Conservation (phyloP, 148 eudicot genomes). For the Vaccinium vitisidaea region DNA sequence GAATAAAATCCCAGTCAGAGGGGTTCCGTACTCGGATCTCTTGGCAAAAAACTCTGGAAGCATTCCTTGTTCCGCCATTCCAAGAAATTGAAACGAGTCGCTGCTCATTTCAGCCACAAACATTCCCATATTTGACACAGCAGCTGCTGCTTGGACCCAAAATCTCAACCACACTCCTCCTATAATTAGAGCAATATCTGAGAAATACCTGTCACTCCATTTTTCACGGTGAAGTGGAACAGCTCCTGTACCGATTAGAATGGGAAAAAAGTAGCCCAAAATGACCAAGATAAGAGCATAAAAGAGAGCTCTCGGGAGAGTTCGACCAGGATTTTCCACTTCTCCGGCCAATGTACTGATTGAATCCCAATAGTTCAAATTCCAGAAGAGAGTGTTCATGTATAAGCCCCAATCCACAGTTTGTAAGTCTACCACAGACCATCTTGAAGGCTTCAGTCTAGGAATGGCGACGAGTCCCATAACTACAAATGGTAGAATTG, state of each 20-base stretch:
- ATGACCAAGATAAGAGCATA: slow-evolving; percentile 33
- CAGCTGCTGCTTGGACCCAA: slow-evolving; percentile 40
- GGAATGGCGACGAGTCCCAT: slow-evolving; percentile 19
- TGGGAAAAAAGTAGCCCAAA: slow-evolving; percentile 32
- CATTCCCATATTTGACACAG: slow-evolving; percentile 43
- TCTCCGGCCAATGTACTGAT: slow-evolving; percentile 40
- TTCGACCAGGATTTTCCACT: slow-evolving; percentile 35
- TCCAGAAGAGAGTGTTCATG: slow-evolving; percentile 37
- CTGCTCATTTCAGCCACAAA: slow-evolving; percentile 43
- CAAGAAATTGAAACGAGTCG: slow-evolving; percentile 38
- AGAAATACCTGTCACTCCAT: slow-evolving; percentile 39
- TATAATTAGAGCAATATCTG: slow-evolving; percentile 31
- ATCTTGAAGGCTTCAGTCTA: slow-evolving; percentile 22
- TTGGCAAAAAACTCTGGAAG: slow-evolving; percentile 33
- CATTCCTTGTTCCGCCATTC: slow-evolving; percentile 45
- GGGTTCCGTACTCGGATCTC: slow-evolving; percentile 40
- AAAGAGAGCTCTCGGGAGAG: slow-evolving; percentile 36
- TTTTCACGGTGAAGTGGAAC: slow-evolving; percentile 29
- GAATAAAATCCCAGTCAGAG: slow-evolving; percentile 27
- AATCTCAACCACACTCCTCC: slow-evolving; percentile 37
- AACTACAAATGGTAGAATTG: slow-evolving; percentile 28
- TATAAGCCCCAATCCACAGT: slow-evolving; percentile 38
- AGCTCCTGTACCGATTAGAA: slow-evolving; percentile 35
- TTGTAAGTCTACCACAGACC: slow-evolving; percentile 13
- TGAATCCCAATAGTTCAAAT: slow-evolving; percentile 42